Base-by-base conservation (phyloP, 352 stramenopile genomes). In the Phytophthora cajani region DNA sequence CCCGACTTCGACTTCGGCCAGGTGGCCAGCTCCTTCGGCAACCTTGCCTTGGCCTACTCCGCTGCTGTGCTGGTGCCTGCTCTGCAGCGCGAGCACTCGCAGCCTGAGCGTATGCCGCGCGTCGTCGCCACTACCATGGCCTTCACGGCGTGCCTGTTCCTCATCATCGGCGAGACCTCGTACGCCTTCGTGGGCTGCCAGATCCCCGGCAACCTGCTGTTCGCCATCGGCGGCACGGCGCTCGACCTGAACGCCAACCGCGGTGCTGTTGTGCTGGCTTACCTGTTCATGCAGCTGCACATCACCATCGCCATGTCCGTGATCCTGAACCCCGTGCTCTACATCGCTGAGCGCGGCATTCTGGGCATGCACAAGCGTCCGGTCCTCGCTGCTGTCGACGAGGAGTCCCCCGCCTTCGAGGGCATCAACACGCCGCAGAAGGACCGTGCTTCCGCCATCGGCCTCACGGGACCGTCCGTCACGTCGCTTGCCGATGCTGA, bases 211-310 rank as follows among this genome's bases (percentile, higher is more conserved):
- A 90, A 90, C 58, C 69, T 91, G 32, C 57, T 91, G 14, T 90
- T 91, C 54, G 71, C 83, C 9, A 87, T 91, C 47, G 80, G 73
- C 17, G 74, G 73, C 17, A 75, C 77, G 1, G 75, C 75, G 5
- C 64, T 90, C 10, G 67, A 85, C 58, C 68, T 90, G 55, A 60
- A 78, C 19, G 70, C 82, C 2, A 76, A 81, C 61, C 72, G 80
- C 23, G 82, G 80, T 66, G 72, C 70, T 60, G 78, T 88, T 58
- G 78, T 87, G 58, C 63, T 87, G 12, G 82, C 77, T 9, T 90
- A 82, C 56, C 68, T 84, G 64, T 88, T 84, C 73, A 89, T 89
- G 81, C 81, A 88, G 66, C 54, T 89, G 54, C 81, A 89, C 66
- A 84, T 89, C 64, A 84, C 78, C 50, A 88, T 89, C 60, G 81